Base-by-base conservation (phyloP, 768 basidiomycete species). In the Auricularia heimuer region DNA sequence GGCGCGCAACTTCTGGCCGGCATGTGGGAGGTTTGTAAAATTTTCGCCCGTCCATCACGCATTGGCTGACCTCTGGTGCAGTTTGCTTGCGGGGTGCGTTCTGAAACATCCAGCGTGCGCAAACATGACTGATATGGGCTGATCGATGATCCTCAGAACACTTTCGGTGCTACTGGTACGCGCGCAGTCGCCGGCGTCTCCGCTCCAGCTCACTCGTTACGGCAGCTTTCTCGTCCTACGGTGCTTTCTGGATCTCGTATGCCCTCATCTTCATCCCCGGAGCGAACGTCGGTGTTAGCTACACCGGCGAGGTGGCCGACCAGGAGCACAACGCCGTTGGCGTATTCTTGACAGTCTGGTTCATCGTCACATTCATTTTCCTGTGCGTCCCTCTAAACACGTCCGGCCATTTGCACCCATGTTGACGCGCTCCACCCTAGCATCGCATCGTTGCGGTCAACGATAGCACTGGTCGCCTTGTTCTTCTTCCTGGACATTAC, bases 221-320 rank as follows among this genome's bases (percentile, higher is more conserved):
- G 8, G 39, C 39, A 88, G 91, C 90, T 0, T 94, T 93, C 80
- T 79, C 84, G 0, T 88, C 87, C 1, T 94, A 89, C 67, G 92
- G 92, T 29, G 89, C 86, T 2, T 94, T 94, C 80, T 94, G 92
- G 92, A 78, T 94, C 77, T 91, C 91, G 3, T 94, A 84, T 61
- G 90, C 84, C 3, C 78, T 83, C 0, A 85, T 94, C 69, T 75
- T 88, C 71, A 81, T 91, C 60, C 92, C 92, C 2, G 80, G 81
- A 34, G 82, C 81, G 3, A 90, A 90, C 14, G 80, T 93, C 58
- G 11, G 68, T 3, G 72, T 78, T 0, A 82, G 90, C 0, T 93
- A 86, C 70, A 61, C 69, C 0, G 62, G 67, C 0, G 67, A 65
- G n/a, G 62, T 63, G 0, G 69, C 67, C 1, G 65, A 21, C 14